Evolutionary conservation across 2,329 filamentous ascomycete genomes (phyloP).

Genomic region (Pseudogymnoascus sp.): DNA sequence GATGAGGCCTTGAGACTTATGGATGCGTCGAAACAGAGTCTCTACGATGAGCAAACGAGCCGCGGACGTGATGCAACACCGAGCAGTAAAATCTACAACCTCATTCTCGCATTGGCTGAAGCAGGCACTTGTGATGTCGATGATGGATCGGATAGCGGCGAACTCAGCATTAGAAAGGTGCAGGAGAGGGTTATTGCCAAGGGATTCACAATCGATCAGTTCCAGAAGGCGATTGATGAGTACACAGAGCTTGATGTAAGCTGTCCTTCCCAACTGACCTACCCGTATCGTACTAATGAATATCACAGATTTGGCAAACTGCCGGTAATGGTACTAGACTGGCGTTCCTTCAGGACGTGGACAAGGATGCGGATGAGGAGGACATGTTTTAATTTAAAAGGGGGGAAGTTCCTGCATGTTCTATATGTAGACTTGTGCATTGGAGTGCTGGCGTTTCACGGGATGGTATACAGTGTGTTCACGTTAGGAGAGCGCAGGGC

Average conservation of each 20-base stretch:
- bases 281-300: constrained; percentile 30
- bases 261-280: constrained; percentile 6
- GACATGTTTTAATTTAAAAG: constrained; percentile 2
- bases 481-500: not conserved
- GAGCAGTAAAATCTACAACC: constrained; percentile 86
- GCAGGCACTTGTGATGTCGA: constrained; percentile 52
- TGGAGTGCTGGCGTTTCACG: constrained; percentile 1
- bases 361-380: not conserved
- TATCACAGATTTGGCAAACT: constrained; percentile 65
- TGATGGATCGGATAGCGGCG: constrained; percentile 48
- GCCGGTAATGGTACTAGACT: constrained; percentile 60
- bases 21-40: constrained; percentile 85
- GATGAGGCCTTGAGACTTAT: constrained; percentile 88
- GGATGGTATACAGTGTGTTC: constrained; percentile 3
- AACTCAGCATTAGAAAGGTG: constrained; percentile 81
- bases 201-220: constrained; percentile 93
- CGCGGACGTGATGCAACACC: constrained; percentile 59
- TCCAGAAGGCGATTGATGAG: constrained; percentile 77
- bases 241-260: constrained; percentile 85
- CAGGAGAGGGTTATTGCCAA: constrained; percentile 88
- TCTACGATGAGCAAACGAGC: constrained; percentile 57
- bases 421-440: constrained; percentile 4
- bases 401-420: not conserved
- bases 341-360: constrained; percentile 48
- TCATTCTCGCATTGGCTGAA: constrained; percentile 82